Percentiles rank a stretch among this genome's conserved stretches.
These are phyloP conservation scores for Ceratocystis lukuohia DNA, from an alignment of 2,329 filamentous ascomycete species.

Conservation along the genomic window DNA sequence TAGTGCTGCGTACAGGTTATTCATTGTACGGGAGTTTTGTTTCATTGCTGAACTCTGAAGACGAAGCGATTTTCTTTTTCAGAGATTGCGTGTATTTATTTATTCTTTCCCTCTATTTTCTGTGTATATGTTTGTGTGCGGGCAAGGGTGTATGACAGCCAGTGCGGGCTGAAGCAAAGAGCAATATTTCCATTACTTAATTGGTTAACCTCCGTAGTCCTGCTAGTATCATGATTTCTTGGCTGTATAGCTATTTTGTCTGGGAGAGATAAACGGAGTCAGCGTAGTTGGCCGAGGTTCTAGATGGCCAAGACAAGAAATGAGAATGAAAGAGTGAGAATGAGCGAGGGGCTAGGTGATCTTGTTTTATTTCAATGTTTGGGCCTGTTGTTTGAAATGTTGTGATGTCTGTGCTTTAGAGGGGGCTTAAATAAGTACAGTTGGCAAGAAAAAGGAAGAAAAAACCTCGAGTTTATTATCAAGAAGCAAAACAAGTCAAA, in stretches of 20 bases:
- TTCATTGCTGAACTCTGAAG: not conserved
- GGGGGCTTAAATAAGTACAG: not conserved
- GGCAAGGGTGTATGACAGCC: not conserved
- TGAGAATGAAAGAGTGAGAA: not conserved
- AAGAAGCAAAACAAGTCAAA: no score
- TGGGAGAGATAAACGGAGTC: not conserved
- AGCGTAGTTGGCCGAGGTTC: not conserved
- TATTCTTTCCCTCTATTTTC: not conserved
- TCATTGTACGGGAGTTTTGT: not conserved
- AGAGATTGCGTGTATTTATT: not conserved
- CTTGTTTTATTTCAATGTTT: not conserved
- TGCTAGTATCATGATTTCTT: slow-evolving; percentile 7
- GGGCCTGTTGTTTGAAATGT: not conserved
- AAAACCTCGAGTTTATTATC: not conserved
- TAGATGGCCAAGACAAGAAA: not conserved
- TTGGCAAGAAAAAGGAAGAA: not conserved
- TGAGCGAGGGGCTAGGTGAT: not conserved
- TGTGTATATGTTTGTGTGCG: not conserved
- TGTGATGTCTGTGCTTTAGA: not conserved
- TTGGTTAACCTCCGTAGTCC: not conserved
- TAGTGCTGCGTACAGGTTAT: not conserved
- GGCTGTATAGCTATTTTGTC: not conserved
- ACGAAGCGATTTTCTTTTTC: not conserved
- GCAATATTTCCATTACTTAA: slow-evolving; percentile 3
- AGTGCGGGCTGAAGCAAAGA: not conserved